Evolutionary conservation across 2,329 filamentous ascomycete species (phyloP).

Genomic region (Xylariomycetidae sp.): DNA sequence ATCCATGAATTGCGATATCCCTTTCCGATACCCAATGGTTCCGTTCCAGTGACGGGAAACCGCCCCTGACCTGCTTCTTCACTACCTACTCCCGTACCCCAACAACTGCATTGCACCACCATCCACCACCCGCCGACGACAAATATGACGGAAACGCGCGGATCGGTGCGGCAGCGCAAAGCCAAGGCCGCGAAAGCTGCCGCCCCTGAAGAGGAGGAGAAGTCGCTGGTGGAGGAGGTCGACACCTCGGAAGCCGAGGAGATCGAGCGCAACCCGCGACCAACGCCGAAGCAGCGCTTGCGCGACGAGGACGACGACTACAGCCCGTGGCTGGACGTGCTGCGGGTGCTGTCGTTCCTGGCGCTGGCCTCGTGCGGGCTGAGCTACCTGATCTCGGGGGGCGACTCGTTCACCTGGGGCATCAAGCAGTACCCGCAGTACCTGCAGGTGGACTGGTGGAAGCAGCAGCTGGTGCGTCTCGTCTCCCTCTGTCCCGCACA

Average conservation of each 20-base stretch:
- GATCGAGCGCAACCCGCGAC: conserved; percentile 19
- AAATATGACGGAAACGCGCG: conserved; percentile 16
- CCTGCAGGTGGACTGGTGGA: conserved; percentile 52
- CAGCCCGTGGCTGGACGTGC: conserved; percentile 54
- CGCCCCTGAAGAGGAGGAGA: conserved; percentile 10
- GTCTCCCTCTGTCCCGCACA: background rate
- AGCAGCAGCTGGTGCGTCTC: conserved; percentile 51
- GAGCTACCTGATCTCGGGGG: conserved; percentile 70
- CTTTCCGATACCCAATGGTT: too few species aligned
- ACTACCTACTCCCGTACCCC: background rate
- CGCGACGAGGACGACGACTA: conserved; percentile 58
- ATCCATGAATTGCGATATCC: too few species aligned
- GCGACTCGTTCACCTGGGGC: conserved; percentile 65
- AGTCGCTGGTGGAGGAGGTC: conserved; percentile 21
- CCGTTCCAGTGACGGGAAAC: conserved; percentile 2
- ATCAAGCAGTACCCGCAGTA: conserved; percentile 56
- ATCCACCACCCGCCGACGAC: background rate
- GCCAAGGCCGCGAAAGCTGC: conserved; percentile 18
- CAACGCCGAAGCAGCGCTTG: conserved; percentile 25
- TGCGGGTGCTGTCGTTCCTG: conserved; percentile 64
- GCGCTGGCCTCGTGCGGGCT: conserved; percentile 60
- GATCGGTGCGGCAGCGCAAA: conserved; percentile 39
- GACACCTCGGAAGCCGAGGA: conserved; percentile 24
- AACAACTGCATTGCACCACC: background rate
- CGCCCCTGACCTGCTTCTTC: background rate